Evolutionary conservation across 805 yeast genomes (phyloP).

Genomic region (Ogataea trehaloabstinens): DNA sequence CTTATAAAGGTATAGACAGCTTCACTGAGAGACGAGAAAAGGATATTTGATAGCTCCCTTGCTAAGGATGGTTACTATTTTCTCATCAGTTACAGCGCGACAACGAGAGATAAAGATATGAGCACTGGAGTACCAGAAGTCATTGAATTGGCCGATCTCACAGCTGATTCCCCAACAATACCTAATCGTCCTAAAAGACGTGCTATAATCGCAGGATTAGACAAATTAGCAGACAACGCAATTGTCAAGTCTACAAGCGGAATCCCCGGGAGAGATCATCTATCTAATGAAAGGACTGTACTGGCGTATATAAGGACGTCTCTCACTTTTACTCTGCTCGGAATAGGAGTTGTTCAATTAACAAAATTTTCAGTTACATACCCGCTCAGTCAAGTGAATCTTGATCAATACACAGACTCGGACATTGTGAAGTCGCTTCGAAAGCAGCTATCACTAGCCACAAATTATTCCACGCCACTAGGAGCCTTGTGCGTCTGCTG

Average conservation of each 20-base stretch:
- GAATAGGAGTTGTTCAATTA: conserved; percentile 53
- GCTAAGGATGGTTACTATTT: no score
- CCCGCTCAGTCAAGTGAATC: conserved; percentile 10
- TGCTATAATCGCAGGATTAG: no score
- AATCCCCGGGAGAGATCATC: conserved; percentile 48
- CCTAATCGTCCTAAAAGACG: not conserved
- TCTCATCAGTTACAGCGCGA: no score
- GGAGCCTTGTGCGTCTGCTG: conserved; percentile 36
- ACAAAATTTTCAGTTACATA: conserved; percentile 35
- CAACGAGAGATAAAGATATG: no score
- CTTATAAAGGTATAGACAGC: no score
- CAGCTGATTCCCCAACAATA: not conserved
- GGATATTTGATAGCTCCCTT: no score
- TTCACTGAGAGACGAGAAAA: no score
- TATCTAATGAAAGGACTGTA: conserved; percentile 63
- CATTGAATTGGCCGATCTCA: not conserved
- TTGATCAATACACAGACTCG: conserved; percentile 3
- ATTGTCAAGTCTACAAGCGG: not conserved
- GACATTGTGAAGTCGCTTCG: conserved; percentile 4
- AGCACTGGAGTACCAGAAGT: not conserved
- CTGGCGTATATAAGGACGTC: conserved; percentile 61
- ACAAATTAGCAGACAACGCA: not conserved
- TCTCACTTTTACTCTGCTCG: conserved; percentile 48
- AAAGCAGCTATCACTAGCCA: conserved; percentile 12
- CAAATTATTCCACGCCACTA: conserved; percentile 21